Base-by-base conservation (phyloP, 495 filamentous ascomycete species). In the Aspergillus funiculosus region DNA sequence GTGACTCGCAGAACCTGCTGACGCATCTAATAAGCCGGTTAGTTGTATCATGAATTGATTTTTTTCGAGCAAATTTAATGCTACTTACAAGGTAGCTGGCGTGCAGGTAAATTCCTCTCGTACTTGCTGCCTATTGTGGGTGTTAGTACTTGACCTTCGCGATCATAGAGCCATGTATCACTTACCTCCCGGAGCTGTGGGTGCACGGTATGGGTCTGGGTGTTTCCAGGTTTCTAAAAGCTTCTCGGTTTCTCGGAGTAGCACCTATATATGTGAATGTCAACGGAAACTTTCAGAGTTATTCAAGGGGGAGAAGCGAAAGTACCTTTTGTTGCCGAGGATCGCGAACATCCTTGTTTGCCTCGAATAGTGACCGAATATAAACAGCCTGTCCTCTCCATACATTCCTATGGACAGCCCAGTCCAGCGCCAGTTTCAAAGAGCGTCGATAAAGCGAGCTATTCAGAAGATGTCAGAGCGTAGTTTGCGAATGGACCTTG, bases 361-460 rank as follows among this genome's bases (percentile, higher is more conserved):
- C 87, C 56, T 99, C 92, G 60, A 99, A 99, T 8, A 97, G 74
- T 13, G 86, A 88, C 53, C 92, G 83, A 51, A 99, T 92, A 61
- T 99, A 97, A 50, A 96, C 70, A 13, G 94, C 92, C 63, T 96
- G 91, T 42, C 89, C 86, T 50, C 94, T 81, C 90, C 94, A 99
- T 51, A 95, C 66, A 51, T 83, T 77, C 44, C 94, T 80, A 54
- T 95, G 86, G 48, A 96, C 86, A 44, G 86, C 74, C 94, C 92
- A 99, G 72, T 94, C 88, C 52, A 96, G 85, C 11, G 92, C 77
- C 46, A 94, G 80, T 76, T 95, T 97, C 57, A 97, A 68, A 14
- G 86, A 87, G 47, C 89, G 87, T 51, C 92, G 83, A 67, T 99
- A 97, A 31, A 99, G 83, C 25, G 86, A 89, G 48, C 94, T 97